Evolutionary conservation across 805 yeast species (phyloP).

Genomic region (Kodamaea kakaduensis): DNA sequence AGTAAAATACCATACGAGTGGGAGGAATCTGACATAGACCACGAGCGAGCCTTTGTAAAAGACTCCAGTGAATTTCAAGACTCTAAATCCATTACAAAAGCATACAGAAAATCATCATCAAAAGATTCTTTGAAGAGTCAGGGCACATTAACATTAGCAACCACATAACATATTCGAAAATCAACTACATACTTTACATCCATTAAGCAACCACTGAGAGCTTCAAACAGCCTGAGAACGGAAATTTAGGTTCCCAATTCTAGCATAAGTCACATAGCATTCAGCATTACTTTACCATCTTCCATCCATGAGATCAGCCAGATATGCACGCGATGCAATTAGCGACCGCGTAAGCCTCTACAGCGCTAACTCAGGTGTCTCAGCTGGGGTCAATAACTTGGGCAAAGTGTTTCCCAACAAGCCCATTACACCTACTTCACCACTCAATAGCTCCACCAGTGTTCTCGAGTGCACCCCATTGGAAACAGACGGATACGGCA

Average conservation of each 20-base stretch:
- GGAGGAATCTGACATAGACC: too few species aligned
- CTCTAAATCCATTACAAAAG: too few species aligned
- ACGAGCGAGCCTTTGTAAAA: too few species aligned
- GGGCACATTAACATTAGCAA: too few species aligned
- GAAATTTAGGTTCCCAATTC: neutral
- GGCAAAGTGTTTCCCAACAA: slow-evolving; percentile 18
- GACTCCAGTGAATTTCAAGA: too few species aligned
- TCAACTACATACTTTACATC: neutral
- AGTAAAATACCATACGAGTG: too few species aligned
- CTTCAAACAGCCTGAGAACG: neutral
- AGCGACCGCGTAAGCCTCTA: slow-evolving; percentile 31
- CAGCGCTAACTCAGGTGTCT: slow-evolving; percentile 21
- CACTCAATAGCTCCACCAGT: slow-evolving; percentile 6
- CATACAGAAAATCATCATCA: too few species aligned
- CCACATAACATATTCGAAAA: too few species aligned
- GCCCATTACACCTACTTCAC: slow-evolving; percentile 14
- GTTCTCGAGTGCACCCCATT: slow-evolving; percentile 20
- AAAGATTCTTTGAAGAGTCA: too few species aligned
- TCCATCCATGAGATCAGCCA: slow-evolving; percentile 17
- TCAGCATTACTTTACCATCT: too few species aligned
- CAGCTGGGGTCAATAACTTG: slow-evolving; percentile 28
- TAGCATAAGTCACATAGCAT: neutral
- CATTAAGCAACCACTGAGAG: too few species aligned
- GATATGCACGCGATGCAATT: slow-evolving; percentile 28
- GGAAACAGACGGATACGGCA: slow-evolving; percentile 46